A percentile compares a stretch with the other conserved stretches of the same genome.
Conservation (phyloP, 2,329 filamentous ascomycete genomes). For the Bipolaris gigantea region DNA sequence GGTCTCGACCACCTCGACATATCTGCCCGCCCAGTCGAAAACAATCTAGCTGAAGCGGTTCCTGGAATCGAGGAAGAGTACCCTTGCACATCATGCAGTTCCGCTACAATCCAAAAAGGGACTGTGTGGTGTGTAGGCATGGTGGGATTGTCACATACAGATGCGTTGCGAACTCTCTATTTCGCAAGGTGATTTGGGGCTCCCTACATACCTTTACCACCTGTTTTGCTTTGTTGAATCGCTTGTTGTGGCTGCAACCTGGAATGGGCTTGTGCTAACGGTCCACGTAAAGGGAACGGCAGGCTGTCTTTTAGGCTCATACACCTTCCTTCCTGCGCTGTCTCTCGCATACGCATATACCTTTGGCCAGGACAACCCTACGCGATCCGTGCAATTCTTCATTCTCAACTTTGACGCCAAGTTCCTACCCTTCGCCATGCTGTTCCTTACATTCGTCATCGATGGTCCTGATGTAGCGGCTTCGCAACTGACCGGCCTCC, state of each 20-base stretch:
- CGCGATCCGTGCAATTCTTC: constrained; percentile 74
- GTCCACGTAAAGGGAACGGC: constrained; percentile 53
- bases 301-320: constrained; percentile 55
- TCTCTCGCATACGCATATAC: constrained; percentile 83
- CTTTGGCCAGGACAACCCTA: constrained; percentile 80
- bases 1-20: constrained; percentile 58
- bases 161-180: constrained; percentile 57
- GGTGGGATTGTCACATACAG: constrained; percentile 58
- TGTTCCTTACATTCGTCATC: constrained; percentile 73
- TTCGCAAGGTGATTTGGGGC: constrained; percentile 61
- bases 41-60: constrained; percentile 56
- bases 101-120: constrained; percentile 52
- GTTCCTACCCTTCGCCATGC: constrained; percentile 77
- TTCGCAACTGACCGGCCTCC: constrained; percentile 72
- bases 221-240: constrained; percentile 5
- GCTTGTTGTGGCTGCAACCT: constrained; percentile 4
- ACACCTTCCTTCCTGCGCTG: constrained; percentile 61
- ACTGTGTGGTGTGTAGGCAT: constrained; percentile 53
- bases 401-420: constrained; percentile 83
- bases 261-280: constrained; percentile 33
- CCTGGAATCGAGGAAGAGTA: constrained; percentile 59
- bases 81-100: constrained; percentile 53
- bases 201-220: constrained; percentile 60
- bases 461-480: constrained; percentile 60
- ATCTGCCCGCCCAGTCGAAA: constrained; percentile 56